Conservation (phyloP, 2,329 filamentous ascomycete species). For the Tolypocladium nubicola region DNA sequence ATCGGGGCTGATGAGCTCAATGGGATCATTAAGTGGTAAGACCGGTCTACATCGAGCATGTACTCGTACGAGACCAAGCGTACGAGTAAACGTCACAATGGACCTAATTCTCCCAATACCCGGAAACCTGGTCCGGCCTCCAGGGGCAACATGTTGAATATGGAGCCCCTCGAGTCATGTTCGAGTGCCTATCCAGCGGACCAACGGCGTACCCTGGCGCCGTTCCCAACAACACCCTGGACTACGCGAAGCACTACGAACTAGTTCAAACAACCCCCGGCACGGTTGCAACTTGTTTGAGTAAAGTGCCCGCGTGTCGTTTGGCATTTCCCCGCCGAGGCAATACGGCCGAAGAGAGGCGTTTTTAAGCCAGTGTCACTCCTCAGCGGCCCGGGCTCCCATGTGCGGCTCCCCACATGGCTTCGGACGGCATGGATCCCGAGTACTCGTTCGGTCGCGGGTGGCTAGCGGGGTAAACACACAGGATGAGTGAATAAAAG, state of each 20-base stretch:
- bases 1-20: no score
- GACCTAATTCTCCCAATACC: background rate
- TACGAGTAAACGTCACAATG: no score
- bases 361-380: background rate
- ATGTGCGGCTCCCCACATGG: background rate
- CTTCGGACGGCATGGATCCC: background rate
- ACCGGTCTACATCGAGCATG: no score
- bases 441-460: background rate
- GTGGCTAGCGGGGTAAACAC: no score
- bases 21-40: no score
- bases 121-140: background rate
- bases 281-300: background rate
- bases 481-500: no score
- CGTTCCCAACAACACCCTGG: background rate
- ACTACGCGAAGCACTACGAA: no score
- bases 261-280: no score
- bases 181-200: background rate
- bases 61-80: no score
- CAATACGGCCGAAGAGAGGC: background rate
- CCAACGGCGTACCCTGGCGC: background rate
- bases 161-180: background rate
- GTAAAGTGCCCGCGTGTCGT: background rate
- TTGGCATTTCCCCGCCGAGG: background rate
- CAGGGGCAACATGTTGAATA: background rate
- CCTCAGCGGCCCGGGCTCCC: background rate